These are phyloP conservation scores for Blastocystis sp. DNA, from an alignment of 352 stramenopile species.

Conservation along the genomic window DNA sequence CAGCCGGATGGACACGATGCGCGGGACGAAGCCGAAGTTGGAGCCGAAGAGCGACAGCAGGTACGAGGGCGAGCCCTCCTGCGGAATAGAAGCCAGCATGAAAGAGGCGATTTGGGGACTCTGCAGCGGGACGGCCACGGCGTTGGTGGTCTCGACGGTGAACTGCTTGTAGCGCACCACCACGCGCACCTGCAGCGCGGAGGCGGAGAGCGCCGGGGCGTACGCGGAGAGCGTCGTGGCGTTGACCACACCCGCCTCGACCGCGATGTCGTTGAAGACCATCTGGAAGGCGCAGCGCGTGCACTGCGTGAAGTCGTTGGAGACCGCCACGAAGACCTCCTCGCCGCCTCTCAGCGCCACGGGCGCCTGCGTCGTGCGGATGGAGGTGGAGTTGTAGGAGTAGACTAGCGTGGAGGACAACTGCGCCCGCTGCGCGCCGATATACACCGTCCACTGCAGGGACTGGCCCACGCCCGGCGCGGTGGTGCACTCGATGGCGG, in stretches of 20 bases:
- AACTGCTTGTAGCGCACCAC: not conserved
- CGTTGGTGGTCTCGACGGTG: slow-evolving; percentile 27
- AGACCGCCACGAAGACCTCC: not conserved
- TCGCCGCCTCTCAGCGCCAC: not conserved
- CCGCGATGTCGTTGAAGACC: not conserved
- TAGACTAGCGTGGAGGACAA: not conserved
- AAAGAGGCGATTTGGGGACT: not conserved
- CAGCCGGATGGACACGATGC: not conserved
- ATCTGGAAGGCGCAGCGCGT: slow-evolving; percentile 7
- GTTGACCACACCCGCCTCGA: slow-evolving; percentile 12
- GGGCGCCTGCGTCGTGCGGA: not conserved
- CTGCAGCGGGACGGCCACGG: not conserved
- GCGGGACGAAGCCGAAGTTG: slow-evolving; percentile 24
- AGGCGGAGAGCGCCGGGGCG: not conserved
- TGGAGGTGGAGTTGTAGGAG: not conserved
- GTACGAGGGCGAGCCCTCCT: not conserved
- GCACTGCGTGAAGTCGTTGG: slow-evolving; percentile 32
- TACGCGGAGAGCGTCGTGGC: not conserved
- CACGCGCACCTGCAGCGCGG: not conserved
- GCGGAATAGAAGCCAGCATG: not conserved
- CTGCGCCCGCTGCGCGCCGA: slow-evolving; percentile 1
- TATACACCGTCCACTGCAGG: slow-evolving; percentile 6
- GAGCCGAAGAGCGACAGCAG: slow-evolving; percentile 7
- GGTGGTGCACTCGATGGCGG: not conserved
- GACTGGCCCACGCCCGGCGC: slow-evolving; percentile 1